These are phyloP conservation scores for Penicillium crystallinum DNA, from an alignment of 495 filamentous ascomycete genomes.

Conservation along the genomic window DNA sequence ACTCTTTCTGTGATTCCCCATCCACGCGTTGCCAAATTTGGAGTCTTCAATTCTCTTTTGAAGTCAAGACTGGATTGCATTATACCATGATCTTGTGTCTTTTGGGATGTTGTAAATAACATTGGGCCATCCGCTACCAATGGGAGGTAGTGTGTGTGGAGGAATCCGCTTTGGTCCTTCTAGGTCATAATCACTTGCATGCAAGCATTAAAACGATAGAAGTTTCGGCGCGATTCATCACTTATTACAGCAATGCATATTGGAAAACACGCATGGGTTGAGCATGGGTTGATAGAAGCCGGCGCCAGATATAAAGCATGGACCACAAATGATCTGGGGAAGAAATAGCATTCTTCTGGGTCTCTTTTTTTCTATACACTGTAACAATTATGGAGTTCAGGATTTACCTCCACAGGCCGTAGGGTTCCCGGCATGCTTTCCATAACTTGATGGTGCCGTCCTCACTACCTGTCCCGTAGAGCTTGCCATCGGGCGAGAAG, in stretches of 20 bases:
- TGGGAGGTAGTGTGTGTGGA: not conserved
- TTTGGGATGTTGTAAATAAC: not conserved
- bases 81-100: no score
- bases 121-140: not conserved
- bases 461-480: slow-evolving; percentile 94
- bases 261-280: not conserved
- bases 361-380: slow-evolving; percentile 4
- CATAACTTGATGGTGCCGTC: slow-evolving; percentile 96
- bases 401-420: slow-evolving; percentile 59
- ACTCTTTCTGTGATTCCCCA: not conserved
- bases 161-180: no score
- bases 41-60: not conserved
- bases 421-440: slow-evolving; percentile 64
- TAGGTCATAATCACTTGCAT: not conserved
- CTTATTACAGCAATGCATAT: not conserved
- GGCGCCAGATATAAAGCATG: not conserved
- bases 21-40: not conserved
- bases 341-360: not conserved
- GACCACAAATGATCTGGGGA: not conserved
- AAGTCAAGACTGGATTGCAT: no score
- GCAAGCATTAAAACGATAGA: not conserved
- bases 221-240: not conserved
- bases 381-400: not conserved
- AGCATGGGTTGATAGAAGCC: not conserved
- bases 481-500: slow-evolving; percentile 90